Evolutionary conservation across 176 grass and related monocot species (phyloP), one percentile per base, ranked within the genome.

Genomic region (Ensete glaucum): DNA sequence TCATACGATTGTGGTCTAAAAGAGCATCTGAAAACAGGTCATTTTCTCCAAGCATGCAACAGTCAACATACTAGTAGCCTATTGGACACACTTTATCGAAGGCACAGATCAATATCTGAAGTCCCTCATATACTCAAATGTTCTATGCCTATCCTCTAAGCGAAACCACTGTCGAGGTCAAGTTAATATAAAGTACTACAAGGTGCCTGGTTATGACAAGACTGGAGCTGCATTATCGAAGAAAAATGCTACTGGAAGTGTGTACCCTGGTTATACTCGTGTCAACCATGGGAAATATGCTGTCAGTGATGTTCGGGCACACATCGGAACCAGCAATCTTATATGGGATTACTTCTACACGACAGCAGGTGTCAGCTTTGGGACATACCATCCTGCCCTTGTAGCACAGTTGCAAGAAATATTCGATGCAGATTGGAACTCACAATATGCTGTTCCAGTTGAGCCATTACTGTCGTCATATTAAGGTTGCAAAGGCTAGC

Each of bases 321-420:
- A 97, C 82, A 86, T 93, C 0, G 94, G 90, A 60, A 93, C 94
- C 67, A 93, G 84, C 81, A 97, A 97, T 82, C 85, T 91, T 16
- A 83, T 93, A 73, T 97, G 93, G 93, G 90, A 91, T 71, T 97
- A 97, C 84, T 97, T 97, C 79, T 91, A 93, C 68, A 87, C 90
- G 17, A 97, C 94, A 1, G 83, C 87, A 0, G 94, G 94, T 8
- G 94, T 91, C 24, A 97, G 90, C 88, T 97, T 93, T 9, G 94
- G 94, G 6, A 93, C 88, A 6, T 93, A 91, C 51, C 57, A 80
- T 50, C 81, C 85, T 14, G 79, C 82, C 85, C 83, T 91, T 48
- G 90, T 93, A 2, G 50, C 56, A 1, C 94, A 91, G 81, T 76
- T 98, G 77, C 85, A 91, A 11, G 87, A 93, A 24, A 62, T 98